These are phyloP conservation scores for Backusella circina DNA, from an alignment of 192 early-diverging fungal genomes.

Conservation along the genomic window DNA sequence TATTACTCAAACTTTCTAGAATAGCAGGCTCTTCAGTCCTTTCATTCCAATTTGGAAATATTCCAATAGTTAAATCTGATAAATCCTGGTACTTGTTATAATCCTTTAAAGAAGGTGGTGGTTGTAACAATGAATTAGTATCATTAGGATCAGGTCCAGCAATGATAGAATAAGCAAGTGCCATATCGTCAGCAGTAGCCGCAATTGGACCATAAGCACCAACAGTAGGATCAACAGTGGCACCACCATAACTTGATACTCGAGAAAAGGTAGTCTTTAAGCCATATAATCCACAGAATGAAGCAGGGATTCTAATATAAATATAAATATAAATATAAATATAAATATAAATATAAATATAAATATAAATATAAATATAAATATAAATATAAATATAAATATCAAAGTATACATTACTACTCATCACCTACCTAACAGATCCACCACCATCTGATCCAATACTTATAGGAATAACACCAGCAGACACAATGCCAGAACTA, in stretches of 20 bases:
- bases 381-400: too few relatives aligned
- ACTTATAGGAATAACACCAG: constrained; percentile 63
- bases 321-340: too few relatives aligned
- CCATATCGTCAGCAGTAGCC: constrained; percentile 62
- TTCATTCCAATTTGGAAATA: neutral
- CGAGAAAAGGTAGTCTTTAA: constrained; percentile 72
- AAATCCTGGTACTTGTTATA: neutral
- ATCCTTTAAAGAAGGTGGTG: constrained; percentile 7
- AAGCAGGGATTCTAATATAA: constrained; percentile 52
- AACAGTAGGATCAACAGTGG: constrained; percentile 51
- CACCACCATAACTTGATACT: constrained; percentile 50
- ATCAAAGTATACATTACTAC: too few relatives aligned
- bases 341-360: too few relatives aligned
- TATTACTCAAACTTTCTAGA: neutral
- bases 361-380: too few relatives aligned
- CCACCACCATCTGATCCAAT: constrained; percentile 75
- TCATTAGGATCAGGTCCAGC: constrained; percentile 57
- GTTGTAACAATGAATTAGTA: constrained; percentile 42
- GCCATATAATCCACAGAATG: constrained; percentile 73
- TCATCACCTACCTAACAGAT: constrained; percentile 45
- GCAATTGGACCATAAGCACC: constrained; percentile 67
- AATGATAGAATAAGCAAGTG: constrained; percentile 60
- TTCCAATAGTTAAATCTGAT: neutral
- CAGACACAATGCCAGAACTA: constrained; percentile 54
- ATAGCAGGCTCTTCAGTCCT: neutral